A percentile compares a stretch with the other conserved stretches of the same genome.
Conservation (phyloP, 2,329 filamentous ascomycete genomes). For the Verticillium zaregamsianum region DNA sequence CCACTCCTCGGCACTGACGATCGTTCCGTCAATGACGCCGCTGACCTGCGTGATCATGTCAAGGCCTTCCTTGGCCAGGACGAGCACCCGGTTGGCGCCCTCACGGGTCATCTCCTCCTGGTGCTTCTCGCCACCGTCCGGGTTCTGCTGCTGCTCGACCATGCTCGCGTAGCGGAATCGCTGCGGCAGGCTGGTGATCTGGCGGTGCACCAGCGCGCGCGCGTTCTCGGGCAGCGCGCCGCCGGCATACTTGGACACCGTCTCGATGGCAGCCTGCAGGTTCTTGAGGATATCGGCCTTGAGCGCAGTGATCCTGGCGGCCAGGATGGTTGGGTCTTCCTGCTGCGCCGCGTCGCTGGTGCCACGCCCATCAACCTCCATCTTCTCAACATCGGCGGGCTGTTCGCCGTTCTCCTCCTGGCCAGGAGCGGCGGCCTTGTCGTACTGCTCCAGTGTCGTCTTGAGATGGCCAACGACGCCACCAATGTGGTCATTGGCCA, state of each 20-base stretch:
- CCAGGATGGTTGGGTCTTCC: conserved; percentile 44
- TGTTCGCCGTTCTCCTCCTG: conserved; percentile 5
- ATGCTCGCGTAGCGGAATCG: conserved; percentile 73
- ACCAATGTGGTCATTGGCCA: conserved; percentile 77
- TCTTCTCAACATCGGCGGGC: conserved; percentile 16
- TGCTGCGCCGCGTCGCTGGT: conserved; percentile 17
- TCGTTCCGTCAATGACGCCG: conserved; percentile 81
- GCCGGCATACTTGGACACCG: conserved; percentile 87
- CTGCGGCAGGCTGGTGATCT: conserved; percentile 79
- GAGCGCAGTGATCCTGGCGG: conserved; percentile 61
- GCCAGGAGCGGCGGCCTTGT: conserved; percentile 35
- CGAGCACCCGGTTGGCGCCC: conserved; percentile 71
- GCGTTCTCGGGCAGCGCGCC: conserved; percentile 89
- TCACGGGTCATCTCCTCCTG: conserved; percentile 42
- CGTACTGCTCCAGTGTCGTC: conserved; percentile 75
- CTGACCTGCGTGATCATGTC: conserved; percentile 95
- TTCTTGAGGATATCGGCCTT: conserved; percentile 71
- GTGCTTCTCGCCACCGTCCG: conserved; percentile 21
- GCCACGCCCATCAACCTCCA: conserved; percentile 16
- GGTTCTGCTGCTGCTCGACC: conserved; percentile 24
- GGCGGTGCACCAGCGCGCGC: conserved; percentile 72
- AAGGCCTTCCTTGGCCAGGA: conserved; percentile 83
- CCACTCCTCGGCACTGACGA: conserved; percentile 89
- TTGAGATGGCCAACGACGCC: conserved; percentile 72
- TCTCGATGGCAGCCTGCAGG: conserved; percentile 75